Percentiles rank a stretch among this genome's conserved stretches.
Conservation (phyloP, 495 filamentous ascomycete genomes). For the Pseudomonodictys pantanalensis region DNA sequence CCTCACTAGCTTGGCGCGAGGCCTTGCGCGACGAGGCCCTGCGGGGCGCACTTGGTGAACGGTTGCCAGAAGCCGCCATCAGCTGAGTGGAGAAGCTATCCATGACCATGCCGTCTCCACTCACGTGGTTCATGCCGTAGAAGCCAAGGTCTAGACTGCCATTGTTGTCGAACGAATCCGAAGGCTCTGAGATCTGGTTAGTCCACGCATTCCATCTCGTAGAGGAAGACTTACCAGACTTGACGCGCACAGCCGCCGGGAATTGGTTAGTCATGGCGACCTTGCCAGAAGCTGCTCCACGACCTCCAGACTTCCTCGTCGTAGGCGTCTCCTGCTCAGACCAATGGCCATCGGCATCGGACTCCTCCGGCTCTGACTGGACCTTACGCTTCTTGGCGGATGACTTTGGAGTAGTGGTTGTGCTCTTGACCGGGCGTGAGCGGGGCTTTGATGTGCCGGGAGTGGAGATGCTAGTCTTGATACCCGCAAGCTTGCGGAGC, state of each 20-base stretch:
- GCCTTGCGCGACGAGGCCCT: neutral
- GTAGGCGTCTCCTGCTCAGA: neutral
- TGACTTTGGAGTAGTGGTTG: neutral
- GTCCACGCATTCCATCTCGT: no score
- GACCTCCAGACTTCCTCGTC: neutral
- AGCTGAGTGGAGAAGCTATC: neutral
- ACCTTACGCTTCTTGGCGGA: constrained; percentile 18
- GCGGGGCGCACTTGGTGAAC: neutral
- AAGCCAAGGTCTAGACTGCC: no score
- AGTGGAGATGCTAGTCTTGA: neutral
- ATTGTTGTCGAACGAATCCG: no score
- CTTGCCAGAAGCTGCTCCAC: neutral
- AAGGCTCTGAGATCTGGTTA: no score
- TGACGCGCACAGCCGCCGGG: no score
- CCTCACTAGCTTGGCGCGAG: neutral
- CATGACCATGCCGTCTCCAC: neutral
- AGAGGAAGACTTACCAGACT: no score
- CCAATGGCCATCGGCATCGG: constrained; percentile 13
- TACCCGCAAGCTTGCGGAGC: constrained; percentile 6
- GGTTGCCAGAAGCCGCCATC: neutral
- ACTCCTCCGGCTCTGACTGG: neutral
- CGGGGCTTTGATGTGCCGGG: neutral
- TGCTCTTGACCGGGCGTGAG: neutral
- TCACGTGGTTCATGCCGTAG: no score
- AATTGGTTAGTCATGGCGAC: no score